Evolutionary conservation across 345 rosid species (phyloP).

Genomic region (Isatis tinctoria): DNA sequence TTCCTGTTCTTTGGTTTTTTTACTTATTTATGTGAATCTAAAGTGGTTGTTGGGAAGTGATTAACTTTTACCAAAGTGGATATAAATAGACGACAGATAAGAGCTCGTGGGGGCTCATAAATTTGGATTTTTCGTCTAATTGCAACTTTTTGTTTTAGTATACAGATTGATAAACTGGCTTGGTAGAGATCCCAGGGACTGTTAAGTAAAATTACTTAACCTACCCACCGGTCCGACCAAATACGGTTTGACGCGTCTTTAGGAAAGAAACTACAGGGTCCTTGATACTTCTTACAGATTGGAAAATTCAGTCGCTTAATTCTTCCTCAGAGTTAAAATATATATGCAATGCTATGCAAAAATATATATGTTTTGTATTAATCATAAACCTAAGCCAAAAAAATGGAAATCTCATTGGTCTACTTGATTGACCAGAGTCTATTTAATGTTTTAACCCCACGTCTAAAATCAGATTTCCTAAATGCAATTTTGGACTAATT

Average conservation of each 20-base stretch:
- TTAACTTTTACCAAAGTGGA: background rate
- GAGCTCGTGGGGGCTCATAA: background rate
- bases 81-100: background rate
- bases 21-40: background rate
- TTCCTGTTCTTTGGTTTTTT: background rate
- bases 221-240: conserved; percentile 10
- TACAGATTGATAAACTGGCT: background rate
- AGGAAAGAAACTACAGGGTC: background rate
- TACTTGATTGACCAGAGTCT: too few species aligned
- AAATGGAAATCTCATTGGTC: too few species aligned
- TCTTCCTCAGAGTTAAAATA: too few species aligned
- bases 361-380: too few species aligned
- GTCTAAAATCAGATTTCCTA: too few species aligned
- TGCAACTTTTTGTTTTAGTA: background rate
- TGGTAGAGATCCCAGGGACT: background rate
- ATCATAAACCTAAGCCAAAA: too few species aligned
- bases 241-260: background rate
- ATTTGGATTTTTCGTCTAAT: background rate
- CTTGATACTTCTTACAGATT: background rate
- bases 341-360: too few species aligned
- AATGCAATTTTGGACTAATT: too few species aligned
- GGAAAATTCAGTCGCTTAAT: too few species aligned
- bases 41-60: conserved; percentile 7
- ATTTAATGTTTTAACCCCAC: too few species aligned
- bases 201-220: background rate